phyloP scores from a whole-genome alignment of 257 asterid genomes.

The Capsicum chinense region DNA sequence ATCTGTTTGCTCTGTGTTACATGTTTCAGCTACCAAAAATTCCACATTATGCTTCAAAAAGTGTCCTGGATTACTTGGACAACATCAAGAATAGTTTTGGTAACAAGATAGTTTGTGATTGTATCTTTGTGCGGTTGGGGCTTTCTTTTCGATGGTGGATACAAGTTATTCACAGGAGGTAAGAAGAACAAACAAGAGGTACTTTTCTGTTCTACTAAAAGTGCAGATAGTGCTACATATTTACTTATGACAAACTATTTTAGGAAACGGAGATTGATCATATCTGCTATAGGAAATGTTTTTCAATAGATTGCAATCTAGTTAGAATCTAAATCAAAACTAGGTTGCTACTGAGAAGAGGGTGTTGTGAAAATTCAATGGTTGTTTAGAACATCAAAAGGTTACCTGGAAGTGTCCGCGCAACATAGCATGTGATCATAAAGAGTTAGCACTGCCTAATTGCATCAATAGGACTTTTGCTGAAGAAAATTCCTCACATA shows the following conservation, averaged over 20 bases:
- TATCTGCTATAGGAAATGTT: not conserved
- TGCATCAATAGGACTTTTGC: too few species aligned
- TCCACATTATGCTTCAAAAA: too few species aligned
- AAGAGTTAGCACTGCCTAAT: too few species aligned
- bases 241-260: not conserved
- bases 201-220: not conserved
- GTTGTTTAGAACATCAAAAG: not conserved
- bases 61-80: too few species aligned
- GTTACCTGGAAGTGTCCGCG: not conserved
- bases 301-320: not conserved
- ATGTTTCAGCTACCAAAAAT: too few species aligned
- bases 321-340: not conserved
- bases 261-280: not conserved
- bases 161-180: constrained; percentile 54
- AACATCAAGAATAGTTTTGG: too few species aligned
- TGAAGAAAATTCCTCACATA: too few species aligned
- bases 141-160: too few species aligned
- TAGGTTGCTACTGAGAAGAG: not conserved
- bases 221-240: not conserved
- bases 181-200: constrained; percentile 73
- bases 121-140: too few species aligned
- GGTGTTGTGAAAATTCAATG: not conserved
- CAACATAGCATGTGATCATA: too few species aligned
- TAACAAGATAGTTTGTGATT: too few species aligned
- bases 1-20: too few species aligned